Percentiles rank a stretch among this genome's conserved stretches.
phyloP scores from a whole-genome alignment of 805 yeast species.

The Starmera dryadoides region DNA sequence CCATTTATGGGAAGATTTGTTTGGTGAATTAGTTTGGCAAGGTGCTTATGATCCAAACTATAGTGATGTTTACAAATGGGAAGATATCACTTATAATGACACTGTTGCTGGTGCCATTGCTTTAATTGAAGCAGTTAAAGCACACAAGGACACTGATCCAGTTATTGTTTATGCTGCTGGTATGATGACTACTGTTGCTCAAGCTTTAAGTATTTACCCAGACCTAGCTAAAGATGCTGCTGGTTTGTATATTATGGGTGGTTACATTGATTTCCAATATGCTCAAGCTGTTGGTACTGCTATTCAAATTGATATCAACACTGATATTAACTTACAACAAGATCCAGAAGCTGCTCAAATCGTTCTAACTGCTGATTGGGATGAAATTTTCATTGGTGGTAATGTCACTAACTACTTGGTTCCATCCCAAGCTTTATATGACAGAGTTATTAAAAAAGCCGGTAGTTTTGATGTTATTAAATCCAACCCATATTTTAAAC shows the following conservation, averaged over 20 bases:
- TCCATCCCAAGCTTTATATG: conserved; percentile 31
- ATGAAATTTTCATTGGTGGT: conserved; percentile 30
- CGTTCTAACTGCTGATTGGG: conserved; percentile 34
- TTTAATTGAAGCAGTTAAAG: conserved; percentile 31
- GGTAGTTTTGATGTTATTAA: conserved; percentile 24
- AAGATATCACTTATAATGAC: conserved; percentile 23
- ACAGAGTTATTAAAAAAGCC: conserved; percentile 27
- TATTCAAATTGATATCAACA: conserved; percentile 30
- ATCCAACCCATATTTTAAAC: conserved; percentile 22
- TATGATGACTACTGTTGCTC: conserved; percentile 37
- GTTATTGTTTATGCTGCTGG: conserved; percentile 34
- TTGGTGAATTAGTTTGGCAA: conserved; percentile 34
- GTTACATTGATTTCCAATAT: conserved; percentile 33
- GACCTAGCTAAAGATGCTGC: conserved; percentile 30
- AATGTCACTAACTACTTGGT: conserved; percentile 33
- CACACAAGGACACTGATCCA: conserved; percentile 27
- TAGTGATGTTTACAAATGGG: conserved; percentile 25
- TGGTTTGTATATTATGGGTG: conserved; percentile 36
- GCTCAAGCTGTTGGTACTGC: conserved; percentile 26
- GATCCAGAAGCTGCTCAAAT: conserved; percentile 41
- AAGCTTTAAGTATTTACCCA: conserved; percentile 34
- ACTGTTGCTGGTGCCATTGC: conserved; percentile 31
- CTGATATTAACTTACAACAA: conserved; percentile 35
- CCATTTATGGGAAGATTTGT: conserved; percentile 29
- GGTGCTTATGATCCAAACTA: conserved; percentile 30